A percentile compares a stretch with the other conserved stretches of the same genome.
Evolutionary conservation across 2,329 filamentous ascomycete genomes (phyloP).

Genomic region (Plenodomus biglobosus): DNA sequence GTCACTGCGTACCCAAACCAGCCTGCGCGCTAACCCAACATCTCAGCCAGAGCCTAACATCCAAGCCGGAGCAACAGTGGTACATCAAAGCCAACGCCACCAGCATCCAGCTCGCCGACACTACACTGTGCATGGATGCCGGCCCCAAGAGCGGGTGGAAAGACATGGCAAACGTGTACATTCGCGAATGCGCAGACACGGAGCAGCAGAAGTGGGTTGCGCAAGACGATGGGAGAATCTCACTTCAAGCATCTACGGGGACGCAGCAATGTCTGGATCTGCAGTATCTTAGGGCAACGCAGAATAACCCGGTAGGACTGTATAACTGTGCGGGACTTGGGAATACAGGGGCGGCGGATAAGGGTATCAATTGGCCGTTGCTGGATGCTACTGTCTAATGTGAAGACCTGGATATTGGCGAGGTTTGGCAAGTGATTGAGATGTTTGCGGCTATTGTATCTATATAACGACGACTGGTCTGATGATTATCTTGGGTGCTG

Average conservation of each 20-base stretch:
- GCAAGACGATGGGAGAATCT: constrained; percentile 35
- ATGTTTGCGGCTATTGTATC: not conserved
- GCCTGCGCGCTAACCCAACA: not conserved
- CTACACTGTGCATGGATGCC: constrained; percentile 34
- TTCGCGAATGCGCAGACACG: constrained; percentile 27
- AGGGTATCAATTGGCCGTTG: constrained; percentile 41
- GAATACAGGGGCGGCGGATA: constrained; percentile 35
- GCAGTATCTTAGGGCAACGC: constrained; percentile 33
- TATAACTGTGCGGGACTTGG: constrained; percentile 35
- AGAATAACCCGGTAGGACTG: constrained; percentile 38
- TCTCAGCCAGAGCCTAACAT: constrained; percentile 26
- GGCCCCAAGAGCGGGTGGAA: constrained; percentile 36
- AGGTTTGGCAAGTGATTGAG: not conserved
- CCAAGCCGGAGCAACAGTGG: constrained; percentile 32
- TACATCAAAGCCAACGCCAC: constrained; percentile 27
- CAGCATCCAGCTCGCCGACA: constrained; percentile 31
- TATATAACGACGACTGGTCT: not conserved
- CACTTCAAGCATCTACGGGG: constrained; percentile 4
- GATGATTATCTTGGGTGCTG: too few relatives aligned
- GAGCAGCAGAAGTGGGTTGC: constrained; percentile 31
- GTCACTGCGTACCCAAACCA: not conserved
- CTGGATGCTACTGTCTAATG: constrained; percentile 19
- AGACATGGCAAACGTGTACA: constrained; percentile 33
- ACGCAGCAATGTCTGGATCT: constrained; percentile 33
- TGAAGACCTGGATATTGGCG: not conserved